phyloP scores from a whole-genome alignment of 305 asterid species.

The Nicotiana rustica region DNA sequence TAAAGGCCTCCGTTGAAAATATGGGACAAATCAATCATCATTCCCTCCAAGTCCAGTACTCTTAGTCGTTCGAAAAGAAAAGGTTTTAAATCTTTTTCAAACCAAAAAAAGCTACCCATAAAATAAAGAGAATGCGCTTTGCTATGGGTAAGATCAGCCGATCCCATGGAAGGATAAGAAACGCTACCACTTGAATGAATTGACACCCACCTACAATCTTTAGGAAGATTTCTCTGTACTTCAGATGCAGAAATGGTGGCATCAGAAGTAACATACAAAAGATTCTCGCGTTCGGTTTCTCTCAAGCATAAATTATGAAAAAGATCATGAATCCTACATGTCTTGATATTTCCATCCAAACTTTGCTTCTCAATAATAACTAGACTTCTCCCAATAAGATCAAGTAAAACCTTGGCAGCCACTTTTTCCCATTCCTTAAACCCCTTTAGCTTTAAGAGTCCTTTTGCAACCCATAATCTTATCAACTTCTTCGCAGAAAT shows the following conservation, averaged over 20 bases:
- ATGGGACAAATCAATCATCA: background rate
- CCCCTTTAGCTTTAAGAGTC: constrained; percentile 4
- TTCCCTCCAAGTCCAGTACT: background rate
- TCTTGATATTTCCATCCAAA: background rate
- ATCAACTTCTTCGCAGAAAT: background rate
- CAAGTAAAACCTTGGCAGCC: constrained; percentile 7
- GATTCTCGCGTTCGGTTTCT: background rate
- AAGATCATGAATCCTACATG: constrained; percentile 37
- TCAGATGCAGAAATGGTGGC: background rate
- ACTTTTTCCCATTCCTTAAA: constrained; percentile 26
- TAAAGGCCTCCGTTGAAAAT: background rate
- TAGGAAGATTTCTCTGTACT: background rate
- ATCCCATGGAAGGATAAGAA: background rate
- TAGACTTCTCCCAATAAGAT: constrained; percentile 25
- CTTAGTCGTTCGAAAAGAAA: background rate
- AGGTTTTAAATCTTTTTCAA: too few relatives aligned
- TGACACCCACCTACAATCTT: background rate
- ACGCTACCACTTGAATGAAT: background rate
- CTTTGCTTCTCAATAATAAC: constrained; percentile 15
- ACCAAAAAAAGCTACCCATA: background rate
- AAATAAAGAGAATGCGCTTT: background rate
- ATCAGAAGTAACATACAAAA: background rate
- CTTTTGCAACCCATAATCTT: constrained; percentile 35
- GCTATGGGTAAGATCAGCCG: background rate
- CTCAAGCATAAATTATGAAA: constrained; percentile 1